Base-by-base conservation (phyloP, 2,329 filamentous ascomycete species). In the Pseudocercospora eumusae region DNA sequence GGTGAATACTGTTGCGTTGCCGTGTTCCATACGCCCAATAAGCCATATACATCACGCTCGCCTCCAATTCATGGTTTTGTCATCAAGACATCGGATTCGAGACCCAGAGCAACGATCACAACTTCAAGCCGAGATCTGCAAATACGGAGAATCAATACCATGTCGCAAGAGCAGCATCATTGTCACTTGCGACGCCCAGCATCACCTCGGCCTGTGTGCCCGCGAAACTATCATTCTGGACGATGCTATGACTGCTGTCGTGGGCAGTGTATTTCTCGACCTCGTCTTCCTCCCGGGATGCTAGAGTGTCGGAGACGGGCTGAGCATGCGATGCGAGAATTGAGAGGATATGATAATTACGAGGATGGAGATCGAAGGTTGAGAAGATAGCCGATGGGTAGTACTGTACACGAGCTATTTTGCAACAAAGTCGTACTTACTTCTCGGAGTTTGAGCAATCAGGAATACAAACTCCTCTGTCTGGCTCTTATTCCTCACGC, bases 361-460 rank as follows among this genome's bases (percentile, higher is more conserved):
- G 28, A 31, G 28, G 28, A 31, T 31, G 28, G 28, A 31, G 10
- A 31, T 31, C 28, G 28, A 11, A 31, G 28, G 1, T 31, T 31
- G 28, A 31, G 28, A 31, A 11, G 28, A 31, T 31, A 31, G 28
- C 28, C 28, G 10, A 10, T 31, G 28, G 10, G 28, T 31, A 10
- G n/a, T n/a, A n/a, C n/a, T n/a, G 28, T 31, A 31, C 9, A 11
- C 11, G 7, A 31, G 21, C 21, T 49, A 49, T 23, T 49, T 49
- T 4, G 45, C 45, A 49, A 66, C 49, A 53, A 61, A 63, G 50
- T 66, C 64, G 47, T 63, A 63, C 47, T 56, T 62, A 8, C 18
- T 33, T 28, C 64, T 58, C 18, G 64, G 62, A 59, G 53, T 52
- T 49, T 66, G 64, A 18, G 60, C 57, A 31, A 66, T 62, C 18